Conservation (phyloP, 1,284 basidiomycete genomes). For the Sanghuangporus sanghuang region DNA sequence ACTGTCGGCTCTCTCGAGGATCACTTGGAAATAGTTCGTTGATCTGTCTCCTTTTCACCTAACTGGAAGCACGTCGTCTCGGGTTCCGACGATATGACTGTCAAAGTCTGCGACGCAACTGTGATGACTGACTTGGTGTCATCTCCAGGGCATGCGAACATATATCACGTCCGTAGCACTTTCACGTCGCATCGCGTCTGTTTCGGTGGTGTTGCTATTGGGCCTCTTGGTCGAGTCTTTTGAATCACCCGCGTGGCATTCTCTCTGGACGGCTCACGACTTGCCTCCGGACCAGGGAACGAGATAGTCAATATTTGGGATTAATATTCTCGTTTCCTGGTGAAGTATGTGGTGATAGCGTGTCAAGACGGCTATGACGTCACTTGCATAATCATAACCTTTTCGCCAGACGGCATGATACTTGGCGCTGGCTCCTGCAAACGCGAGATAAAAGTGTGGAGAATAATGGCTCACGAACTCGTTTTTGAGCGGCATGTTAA, state of each 20-base stretch:
- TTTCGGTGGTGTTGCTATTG: background rate
- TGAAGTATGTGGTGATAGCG: too few relatives aligned
- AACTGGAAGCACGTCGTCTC: slow-evolving; percentile 13
- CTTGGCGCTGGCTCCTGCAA: too few relatives aligned
- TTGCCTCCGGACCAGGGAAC: slow-evolving; percentile 4
- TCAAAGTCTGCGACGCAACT: slow-evolving; percentile 15
- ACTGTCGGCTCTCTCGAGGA: background rate
- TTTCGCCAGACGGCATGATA: too few relatives aligned
- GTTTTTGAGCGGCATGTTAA: too few relatives aligned
- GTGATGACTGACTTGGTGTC: background rate
- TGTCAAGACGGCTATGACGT: too few relatives aligned
- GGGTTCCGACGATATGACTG: slow-evolving; percentile 12
- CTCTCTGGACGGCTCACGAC: slow-evolving; percentile 11
- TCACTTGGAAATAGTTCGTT: slow-evolving; percentile 18
- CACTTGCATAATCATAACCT: too few relatives aligned
- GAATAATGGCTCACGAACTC: too few relatives aligned
- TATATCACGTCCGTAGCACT: background rate
- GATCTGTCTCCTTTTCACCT: slow-evolving; percentile 14
- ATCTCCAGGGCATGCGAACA: background rate
- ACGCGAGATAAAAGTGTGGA: too few relatives aligned
- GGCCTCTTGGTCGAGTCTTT: too few relatives aligned
- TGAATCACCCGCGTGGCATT: slow-evolving; percentile 5
- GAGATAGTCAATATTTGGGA: too few relatives aligned
- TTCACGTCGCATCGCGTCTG: background rate
- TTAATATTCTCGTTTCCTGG: too few relatives aligned